Conservation (phyloP, 202 grass and related monocot species). For the Carex arenaria region DNA sequence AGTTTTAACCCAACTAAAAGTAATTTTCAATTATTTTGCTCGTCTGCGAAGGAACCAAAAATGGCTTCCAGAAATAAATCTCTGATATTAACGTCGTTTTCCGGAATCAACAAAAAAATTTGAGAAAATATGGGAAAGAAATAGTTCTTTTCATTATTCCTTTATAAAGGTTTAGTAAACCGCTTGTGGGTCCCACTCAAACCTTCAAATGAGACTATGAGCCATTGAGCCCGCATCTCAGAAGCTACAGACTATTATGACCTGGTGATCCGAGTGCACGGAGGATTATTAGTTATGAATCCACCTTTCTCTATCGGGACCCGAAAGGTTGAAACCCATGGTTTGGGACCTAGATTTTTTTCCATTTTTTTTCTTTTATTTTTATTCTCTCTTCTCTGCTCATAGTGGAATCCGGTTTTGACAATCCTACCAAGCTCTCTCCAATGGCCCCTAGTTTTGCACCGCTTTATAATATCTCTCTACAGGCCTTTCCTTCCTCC, state of each 20-base stretch:
- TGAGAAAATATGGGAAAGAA: neutral
- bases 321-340: neutral
- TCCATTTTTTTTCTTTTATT: neutral
- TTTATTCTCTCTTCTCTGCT: neutral
- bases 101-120: no score
- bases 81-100: neutral
- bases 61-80: neutral
- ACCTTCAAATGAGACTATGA: neutral
- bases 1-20: neutral
- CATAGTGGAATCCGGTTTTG: conserved; percentile 27
- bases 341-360: conserved; percentile 5
- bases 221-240: neutral
- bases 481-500: neutral
- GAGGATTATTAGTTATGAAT: neutral
- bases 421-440: conserved; percentile 12
- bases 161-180: neutral
- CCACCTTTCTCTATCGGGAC: neutral
- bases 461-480: conserved; percentile 22
- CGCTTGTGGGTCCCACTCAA: neutral
- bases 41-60: neutral
- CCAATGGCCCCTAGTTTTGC: conserved; percentile 47
- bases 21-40: neutral
- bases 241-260: neutral
- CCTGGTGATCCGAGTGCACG: neutral
- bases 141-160: neutral